These are phyloP conservation scores for Gigaspora rosea DNA, from an alignment of 192 early-diverging fungal genomes.

Conservation along the genomic window DNA sequence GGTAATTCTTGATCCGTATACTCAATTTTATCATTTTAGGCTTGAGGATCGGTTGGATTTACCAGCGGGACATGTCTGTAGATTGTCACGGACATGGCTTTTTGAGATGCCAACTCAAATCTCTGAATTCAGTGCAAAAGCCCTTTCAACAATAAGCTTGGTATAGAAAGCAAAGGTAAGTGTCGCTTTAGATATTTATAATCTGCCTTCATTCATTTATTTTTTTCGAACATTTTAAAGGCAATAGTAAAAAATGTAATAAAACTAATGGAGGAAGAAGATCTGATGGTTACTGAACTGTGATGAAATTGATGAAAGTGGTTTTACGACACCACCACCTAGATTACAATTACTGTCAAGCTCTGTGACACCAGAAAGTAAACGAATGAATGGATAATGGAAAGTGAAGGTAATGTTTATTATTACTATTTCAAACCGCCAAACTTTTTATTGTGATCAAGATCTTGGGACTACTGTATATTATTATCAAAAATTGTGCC, in stretches of 20 bases:
- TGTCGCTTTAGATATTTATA: background rate
- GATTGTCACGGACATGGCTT: conserved; percentile 12
- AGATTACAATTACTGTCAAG: no score
- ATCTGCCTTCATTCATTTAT: background rate
- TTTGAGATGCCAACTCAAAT: conserved; percentile 16
- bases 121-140: conserved; percentile 21
- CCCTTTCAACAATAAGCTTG: conserved; percentile 10
- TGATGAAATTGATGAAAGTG: no score
- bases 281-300: no score
- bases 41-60: conserved; percentile 20
- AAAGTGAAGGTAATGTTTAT: no score
- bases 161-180: conserved; percentile 29
- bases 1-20: conserved; percentile 13
- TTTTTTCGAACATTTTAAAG: background rate
- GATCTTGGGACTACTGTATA: no score
- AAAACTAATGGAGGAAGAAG: background rate
- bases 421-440: no score
- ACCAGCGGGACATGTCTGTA: conserved; percentile 23
- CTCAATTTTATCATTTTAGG: conserved; percentile 10
- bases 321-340: no score
- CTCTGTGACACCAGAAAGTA: no score
- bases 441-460: no score
- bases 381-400: no score
- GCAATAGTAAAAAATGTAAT: background rate
- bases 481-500: no score